Percentiles rank a stretch among this genome's conserved stretches.
Evolutionary conservation across 2,329 filamentous ascomycete genomes (phyloP).

Genomic region (Volutella citrinella): DNA sequence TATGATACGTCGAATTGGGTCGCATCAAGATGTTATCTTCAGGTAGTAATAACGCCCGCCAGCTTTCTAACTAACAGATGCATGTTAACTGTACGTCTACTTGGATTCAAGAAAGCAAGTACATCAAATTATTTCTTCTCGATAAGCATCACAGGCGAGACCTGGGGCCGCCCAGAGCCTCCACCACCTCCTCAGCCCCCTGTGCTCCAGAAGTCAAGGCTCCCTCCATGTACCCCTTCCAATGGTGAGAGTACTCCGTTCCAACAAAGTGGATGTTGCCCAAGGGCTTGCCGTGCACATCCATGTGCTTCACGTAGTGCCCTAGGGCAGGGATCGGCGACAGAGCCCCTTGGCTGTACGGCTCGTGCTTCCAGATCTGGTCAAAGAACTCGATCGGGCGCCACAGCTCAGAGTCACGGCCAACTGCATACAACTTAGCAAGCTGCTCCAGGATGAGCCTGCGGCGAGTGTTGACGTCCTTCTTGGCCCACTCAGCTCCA

Average conservation of each 20-base stretch:
- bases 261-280: slow-evolving; percentile 47
- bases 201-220: slow-evolving; percentile 42
- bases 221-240: slow-evolving; percentile 53
- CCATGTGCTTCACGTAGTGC: slow-evolving; percentile 24
- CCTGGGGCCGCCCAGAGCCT: slow-evolving; percentile 11
- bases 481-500: slow-evolving; percentile 33
- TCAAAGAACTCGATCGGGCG: slow-evolving; percentile 28
- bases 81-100: too few species aligned
- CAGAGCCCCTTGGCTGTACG: slow-evolving; percentile 31
- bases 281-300: slow-evolving; percentile 30
- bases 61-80: too few species aligned
- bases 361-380: slow-evolving; percentile 33
- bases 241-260: slow-evolving; percentile 45
- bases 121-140: too few species aligned
- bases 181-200: slow-evolving; percentile 41
- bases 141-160: too few species aligned
- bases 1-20: too few species aligned
- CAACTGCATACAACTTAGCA: slow-evolving; percentile 23
- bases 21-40: too few species aligned
- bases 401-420: slow-evolving; percentile 15
- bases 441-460: slow-evolving; percentile 33
- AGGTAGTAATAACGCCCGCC: too few species aligned
- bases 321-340: slow-evolving; percentile 31
- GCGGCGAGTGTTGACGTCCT: slow-evolving; percentile 25
- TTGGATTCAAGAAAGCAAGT: too few species aligned